Evolutionary conservation across 176 grass and related monocot species (phyloP).

Genomic region (Hsuehochloa calcarea): DNA sequence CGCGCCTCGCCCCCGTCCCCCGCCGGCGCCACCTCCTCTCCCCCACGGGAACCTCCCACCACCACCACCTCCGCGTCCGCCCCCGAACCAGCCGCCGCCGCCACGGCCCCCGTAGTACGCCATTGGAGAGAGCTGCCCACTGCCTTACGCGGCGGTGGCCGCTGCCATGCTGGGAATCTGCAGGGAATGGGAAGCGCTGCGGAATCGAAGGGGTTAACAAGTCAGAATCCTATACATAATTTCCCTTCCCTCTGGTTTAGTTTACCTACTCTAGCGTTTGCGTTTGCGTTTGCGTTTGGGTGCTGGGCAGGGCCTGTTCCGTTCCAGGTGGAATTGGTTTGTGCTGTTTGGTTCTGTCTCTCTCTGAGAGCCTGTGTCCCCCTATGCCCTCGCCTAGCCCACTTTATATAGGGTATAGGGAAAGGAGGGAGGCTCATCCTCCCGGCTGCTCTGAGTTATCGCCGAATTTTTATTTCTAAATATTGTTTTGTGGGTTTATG

Average conservation of each 20-base stretch:
- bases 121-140: not conserved
- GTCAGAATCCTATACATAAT: no score
- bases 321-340: no score
- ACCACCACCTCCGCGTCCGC: not conserved
- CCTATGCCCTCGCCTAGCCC: not conserved
- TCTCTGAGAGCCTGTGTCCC: no score
- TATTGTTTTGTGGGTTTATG: not conserved
- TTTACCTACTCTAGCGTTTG: not conserved
- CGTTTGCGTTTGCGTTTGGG: not conserved
- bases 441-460: not conserved
- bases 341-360: not conserved
- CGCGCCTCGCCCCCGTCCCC: not conserved
- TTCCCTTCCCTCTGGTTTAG: not conserved
- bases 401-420: constrained; percentile 38
- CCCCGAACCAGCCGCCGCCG: not conserved
- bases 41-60: not conserved
- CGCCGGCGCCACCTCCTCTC: not conserved
- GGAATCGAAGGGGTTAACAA: not conserved
- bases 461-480: not conserved
- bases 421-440: not conserved
- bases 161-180: not conserved
- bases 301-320: no score
- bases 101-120: not conserved
- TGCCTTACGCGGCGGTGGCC: not conserved
- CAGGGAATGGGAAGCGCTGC: not conserved